These are phyloP conservation scores for Heritiera littoralis DNA, from an alignment of 345 rosid species.

Conservation along the genomic window DNA sequence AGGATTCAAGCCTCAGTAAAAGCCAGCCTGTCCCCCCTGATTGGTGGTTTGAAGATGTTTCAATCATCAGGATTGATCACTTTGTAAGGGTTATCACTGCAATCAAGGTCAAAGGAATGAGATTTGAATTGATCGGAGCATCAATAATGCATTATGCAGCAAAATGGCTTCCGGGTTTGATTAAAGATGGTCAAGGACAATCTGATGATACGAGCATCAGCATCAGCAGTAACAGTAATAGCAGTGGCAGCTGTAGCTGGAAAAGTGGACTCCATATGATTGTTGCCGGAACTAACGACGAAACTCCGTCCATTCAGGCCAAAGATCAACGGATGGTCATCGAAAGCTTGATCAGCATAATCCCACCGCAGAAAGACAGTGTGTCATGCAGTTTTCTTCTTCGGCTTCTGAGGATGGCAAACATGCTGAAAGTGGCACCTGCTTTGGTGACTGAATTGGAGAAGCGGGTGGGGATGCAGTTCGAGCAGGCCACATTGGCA, in stretches of 20 bases:
- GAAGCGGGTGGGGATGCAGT: conserved; percentile 95
- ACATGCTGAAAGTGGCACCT: conserved; percentile 83
- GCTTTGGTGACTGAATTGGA: conserved; percentile 89
- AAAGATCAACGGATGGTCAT: conserved; percentile 88
- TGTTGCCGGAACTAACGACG: conserved; percentile 60
- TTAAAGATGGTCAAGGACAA: conserved; percentile 49
- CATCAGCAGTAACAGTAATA: conserved; percentile 51
- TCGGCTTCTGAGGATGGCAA: conserved; percentile 73
- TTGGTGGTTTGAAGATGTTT: conserved; percentile 99
- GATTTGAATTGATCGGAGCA: conserved; percentile 84
- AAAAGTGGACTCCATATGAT: conserved; percentile 91
- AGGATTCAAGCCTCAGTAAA: conserved; percentile 77
- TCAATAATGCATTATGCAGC: conserved; percentile 78
- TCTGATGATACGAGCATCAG: conserved; percentile 65
- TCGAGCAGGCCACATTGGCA: conserved; percentile 82
- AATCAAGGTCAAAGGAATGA: conserved; percentile 95
- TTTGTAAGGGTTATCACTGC: conserved; percentile 93
- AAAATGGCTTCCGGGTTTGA: conserved; percentile 86
- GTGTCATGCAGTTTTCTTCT: conserved; percentile 90
- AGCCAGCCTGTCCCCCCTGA: conserved; percentile 83
- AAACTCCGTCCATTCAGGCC: conserved; percentile 43
- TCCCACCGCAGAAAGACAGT: conserved; percentile 87
- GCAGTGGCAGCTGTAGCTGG: conserved; percentile 63
- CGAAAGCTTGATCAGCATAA: conserved; percentile 85
- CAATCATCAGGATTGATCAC: conserved; percentile 87